Percentiles rank a stretch among this genome's conserved stretches.
Conservation (phyloP, 192 early-diverging fungal species). For the Mortierella claussenii region DNA sequence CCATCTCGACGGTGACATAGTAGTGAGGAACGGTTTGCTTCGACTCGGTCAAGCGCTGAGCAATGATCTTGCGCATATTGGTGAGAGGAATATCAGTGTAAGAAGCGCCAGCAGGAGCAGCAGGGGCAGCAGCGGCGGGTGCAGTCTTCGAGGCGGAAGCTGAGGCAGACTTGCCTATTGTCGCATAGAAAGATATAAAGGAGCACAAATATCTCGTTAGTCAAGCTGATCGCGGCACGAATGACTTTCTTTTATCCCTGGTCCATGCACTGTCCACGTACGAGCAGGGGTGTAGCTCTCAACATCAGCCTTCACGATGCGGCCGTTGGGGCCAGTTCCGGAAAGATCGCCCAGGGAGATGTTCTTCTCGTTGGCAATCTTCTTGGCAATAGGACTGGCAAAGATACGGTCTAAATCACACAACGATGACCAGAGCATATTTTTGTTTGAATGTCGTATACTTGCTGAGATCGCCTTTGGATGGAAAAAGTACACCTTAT, state of each 20-base stretch:
- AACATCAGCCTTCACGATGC: constrained; percentile 94
- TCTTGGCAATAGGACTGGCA: constrained; percentile 87
- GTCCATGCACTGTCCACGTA: constrained; percentile 14
- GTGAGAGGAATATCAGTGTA: constrained; percentile 79
- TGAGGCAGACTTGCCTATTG: constrained; percentile 51
- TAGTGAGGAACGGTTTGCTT: constrained; percentile 84
- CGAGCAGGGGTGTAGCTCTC: constrained; percentile 67
- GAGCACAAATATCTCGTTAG: neutral
- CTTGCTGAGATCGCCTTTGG: no score
- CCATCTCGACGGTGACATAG: constrained; percentile 86
- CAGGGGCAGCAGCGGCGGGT: constrained; percentile 52
- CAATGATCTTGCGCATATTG: constrained; percentile 88
- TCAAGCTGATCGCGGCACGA: neutral
- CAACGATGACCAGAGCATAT: constrained; percentile 9
- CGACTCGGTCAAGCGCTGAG: constrained; percentile 78
- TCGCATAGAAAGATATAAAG: neutral
- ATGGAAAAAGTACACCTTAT: no score
- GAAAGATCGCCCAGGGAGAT: constrained; percentile 79
- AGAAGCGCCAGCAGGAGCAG: constrained; percentile 61
- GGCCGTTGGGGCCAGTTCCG: constrained; percentile 90
- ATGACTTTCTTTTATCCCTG: neutral
- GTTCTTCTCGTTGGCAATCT: constrained; percentile 85
- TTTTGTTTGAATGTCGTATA: constrained; percentile 7
- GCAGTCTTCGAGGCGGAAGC: constrained; percentile 55
- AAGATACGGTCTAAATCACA: constrained; percentile 71